Evolutionary conservation across 2,329 filamentous ascomycete species (phyloP).

Genomic region (Penicillium sp.): DNA sequence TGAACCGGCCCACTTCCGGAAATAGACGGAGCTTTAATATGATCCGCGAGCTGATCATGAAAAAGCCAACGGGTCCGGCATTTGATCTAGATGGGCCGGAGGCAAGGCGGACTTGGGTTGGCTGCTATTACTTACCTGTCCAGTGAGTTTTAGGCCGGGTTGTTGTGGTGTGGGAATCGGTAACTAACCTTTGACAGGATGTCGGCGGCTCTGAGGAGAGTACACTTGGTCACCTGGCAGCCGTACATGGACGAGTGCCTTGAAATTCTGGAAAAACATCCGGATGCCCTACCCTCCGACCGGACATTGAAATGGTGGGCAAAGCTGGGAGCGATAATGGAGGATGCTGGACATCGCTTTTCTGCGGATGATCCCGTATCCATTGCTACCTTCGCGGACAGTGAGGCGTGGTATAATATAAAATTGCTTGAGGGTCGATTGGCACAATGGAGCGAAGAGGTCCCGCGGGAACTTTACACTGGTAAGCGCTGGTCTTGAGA

Average conservation of each 20-base stretch:
- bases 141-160: constrained; percentile 41
- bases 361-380: constrained; percentile 63
- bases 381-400: constrained; percentile 57
- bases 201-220: constrained; percentile 58
- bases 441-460: constrained; percentile 57
- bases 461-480: constrained; percentile 55
- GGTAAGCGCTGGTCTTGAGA: constrained; percentile 49
- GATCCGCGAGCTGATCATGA: constrained; percentile 42
- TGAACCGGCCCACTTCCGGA: constrained; percentile 58
- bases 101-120: constrained; percentile 59
- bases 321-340: constrained; percentile 61
- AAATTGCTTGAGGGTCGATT: constrained; percentile 65
- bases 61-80: constrained; percentile 30
- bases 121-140: constrained; percentile 62
- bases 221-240: constrained; percentile 60
- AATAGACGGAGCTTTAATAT: constrained; percentile 35
- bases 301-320: constrained; percentile 58
- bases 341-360: constrained; percentile 68
- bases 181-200: constrained; percentile 42
- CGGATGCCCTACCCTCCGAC: constrained; percentile 59
- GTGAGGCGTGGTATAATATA: constrained; percentile 64
- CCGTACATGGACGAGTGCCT: constrained; percentile 65
- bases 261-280: constrained; percentile 56
- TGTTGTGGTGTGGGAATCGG: neutral
- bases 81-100: constrained; percentile 56